Conservation (phyloP, 1,284 basidiomycete species). For the Coniferiporia sulphurascens region DNA sequence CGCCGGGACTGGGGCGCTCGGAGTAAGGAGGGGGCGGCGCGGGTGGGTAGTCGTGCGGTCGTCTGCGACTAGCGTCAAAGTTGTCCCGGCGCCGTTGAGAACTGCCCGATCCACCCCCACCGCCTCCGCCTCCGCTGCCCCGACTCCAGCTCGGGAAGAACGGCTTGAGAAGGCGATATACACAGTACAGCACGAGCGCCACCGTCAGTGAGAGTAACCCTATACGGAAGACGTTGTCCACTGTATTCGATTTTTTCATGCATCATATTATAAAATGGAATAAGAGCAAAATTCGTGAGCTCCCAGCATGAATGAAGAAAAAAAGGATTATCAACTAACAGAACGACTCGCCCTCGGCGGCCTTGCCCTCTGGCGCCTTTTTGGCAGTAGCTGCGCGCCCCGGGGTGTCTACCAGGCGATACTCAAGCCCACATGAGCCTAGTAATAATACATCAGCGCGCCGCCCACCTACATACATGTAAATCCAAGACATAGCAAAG, state of each 20-base stretch:
- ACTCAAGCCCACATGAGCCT: conserved; percentile 84
- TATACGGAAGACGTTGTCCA: no score
- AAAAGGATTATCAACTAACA: no score
- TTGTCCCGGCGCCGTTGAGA: background rate
- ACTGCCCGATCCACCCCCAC: background rate
- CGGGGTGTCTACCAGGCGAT: conserved; percentile 55
- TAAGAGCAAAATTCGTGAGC: no score
- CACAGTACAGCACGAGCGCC: conserved; percentile 45
- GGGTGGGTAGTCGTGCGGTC: background rate
- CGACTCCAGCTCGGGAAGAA: background rate
- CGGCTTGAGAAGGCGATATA: conserved; percentile 38
- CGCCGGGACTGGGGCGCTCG: background rate
- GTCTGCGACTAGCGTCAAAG: background rate
- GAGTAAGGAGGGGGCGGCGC: conserved; percentile 10
- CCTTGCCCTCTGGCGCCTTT: no score
- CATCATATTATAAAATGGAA: no score
- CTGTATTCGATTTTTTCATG: no score
- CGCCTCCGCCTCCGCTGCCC: background rate
- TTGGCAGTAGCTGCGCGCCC: no score
- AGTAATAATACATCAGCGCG: background rate
- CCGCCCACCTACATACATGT: no score
- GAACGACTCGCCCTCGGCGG: no score
- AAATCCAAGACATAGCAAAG: no score
- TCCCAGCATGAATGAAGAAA: no score
- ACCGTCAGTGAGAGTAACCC: conserved; percentile 41